Conservation (phyloP, 148 eudicot species). For the Rhododendron ferrugineum region DNA sequence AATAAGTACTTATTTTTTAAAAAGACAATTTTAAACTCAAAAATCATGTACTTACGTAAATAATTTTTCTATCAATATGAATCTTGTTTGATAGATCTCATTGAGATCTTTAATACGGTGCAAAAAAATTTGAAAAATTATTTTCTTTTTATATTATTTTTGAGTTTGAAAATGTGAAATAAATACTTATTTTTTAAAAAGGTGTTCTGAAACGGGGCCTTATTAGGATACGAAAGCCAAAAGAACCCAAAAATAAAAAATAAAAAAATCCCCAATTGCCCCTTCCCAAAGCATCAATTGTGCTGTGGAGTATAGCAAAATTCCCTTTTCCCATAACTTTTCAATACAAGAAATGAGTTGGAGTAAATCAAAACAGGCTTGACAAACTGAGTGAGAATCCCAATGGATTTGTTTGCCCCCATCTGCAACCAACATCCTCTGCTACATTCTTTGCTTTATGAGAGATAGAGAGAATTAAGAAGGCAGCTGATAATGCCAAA, state of each 20-base stretch:
- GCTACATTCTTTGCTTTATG: neutral
- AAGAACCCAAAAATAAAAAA: neutral
- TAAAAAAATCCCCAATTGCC: neutral
- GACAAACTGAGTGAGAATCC: neutral
- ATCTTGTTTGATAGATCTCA: no score
- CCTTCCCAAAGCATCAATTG: neutral
- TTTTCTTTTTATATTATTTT: no score
- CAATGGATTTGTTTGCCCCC: neutral
- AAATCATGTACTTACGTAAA: no score
- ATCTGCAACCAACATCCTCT: constrained; percentile 2
- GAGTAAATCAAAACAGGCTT: neutral
- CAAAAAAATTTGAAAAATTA: no score
- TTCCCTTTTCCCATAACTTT: neutral
- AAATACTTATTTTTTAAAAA: no score
- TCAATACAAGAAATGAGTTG: neutral
- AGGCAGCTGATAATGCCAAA: no score
- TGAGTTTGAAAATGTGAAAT: no score
- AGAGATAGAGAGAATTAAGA: neutral
- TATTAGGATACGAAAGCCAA: neutral
- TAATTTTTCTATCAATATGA: no score
- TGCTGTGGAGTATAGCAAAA: neutral
- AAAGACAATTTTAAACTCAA: no score
- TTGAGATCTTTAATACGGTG: no score
- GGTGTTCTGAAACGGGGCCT: no score
- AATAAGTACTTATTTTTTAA: no score